Evolutionary conservation across 805 yeast species (phyloP), one percentile per base, ranked within the genome.

Genomic region (Metschnikowia koreensis): DNA sequence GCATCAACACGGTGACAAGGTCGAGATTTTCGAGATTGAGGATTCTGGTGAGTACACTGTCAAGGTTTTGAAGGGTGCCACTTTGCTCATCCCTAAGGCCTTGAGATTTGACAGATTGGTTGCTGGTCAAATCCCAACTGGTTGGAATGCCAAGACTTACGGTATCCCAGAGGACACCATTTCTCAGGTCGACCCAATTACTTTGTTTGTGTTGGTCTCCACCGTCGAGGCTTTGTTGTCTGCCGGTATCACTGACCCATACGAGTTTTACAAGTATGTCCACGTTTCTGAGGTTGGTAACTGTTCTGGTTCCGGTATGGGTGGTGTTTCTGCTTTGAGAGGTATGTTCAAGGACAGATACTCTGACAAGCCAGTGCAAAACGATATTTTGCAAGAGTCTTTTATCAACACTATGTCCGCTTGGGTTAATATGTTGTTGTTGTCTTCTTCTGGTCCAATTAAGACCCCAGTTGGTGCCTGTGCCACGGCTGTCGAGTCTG

Each of bases 231-330:
- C 98, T 1, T 85, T 94, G 61, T 80, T 94, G 61, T 75, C 93
- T 52, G 82, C 97, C 58, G 99, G 99, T 86, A 77, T 94, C 66
- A 90, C 97, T 54, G 99, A 94, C 70, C 99, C 99, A 58, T 94
- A 91, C 71, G 99, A 94, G 78, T 90, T 96, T 81, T 94, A 94
- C 81, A 86, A 93, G 76, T 96, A 94, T 70, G 96, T 96, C 46
- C 99, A 94, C 72, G 96, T 94, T 52, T 91, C 98, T 44, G 98
- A 94, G 75, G 91, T 94, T 62, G 99, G 99, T 79, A 96, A 93
- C 82, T 92, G 98, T 81, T 87, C 97, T 45, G 99, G 99, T 79
- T 91, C 97, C 51, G 99, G 99, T 83, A 93, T 94, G 96, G 99
- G 99, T 76, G 99, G 99, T 86, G 96, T 93, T 64, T 71, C 87